Conservation (phyloP, 768 basidiomycete species). For the Amanita pseudoporphyria region DNA sequence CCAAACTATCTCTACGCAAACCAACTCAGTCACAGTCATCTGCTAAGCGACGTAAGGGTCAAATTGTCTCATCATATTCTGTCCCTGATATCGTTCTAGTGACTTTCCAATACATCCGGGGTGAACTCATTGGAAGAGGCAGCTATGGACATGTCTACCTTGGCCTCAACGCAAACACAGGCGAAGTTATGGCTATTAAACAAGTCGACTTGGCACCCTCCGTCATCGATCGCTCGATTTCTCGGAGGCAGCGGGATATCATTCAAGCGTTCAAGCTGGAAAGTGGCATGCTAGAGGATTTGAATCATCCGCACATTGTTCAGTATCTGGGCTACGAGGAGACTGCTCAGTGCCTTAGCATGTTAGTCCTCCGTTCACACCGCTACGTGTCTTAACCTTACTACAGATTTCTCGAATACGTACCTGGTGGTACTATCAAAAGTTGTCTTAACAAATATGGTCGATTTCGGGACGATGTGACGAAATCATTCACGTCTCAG, state of each 20-base stretch:
- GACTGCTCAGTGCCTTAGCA: conserved; percentile 61
- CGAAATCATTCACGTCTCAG: conserved; percentile 78
- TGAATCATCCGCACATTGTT: conserved; percentile 89
- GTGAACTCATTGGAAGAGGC: conserved; percentile 89
- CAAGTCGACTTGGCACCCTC: conserved; percentile 85
- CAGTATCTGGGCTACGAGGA: conserved; percentile 88
- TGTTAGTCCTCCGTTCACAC: conserved; percentile 37
- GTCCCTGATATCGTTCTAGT: conserved; percentile 21
- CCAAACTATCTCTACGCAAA: background rate
- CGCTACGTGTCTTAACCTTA: conserved; percentile 2
- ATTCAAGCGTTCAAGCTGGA: conserved; percentile 81
- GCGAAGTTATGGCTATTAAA: conserved; percentile 93
- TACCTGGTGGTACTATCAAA: conserved; percentile 89
- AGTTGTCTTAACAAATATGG: conserved; percentile 71
- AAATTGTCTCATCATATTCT: background rate
- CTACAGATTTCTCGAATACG: conserved; percentile 85
- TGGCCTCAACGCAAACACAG: conserved; percentile 81
- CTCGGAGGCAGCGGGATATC: conserved; percentile 49
- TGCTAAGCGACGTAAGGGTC: background rate
- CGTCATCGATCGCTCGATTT: conserved; percentile 56
- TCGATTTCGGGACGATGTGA: conserved; percentile 74
- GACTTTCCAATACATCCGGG: conserved; percentile 88
- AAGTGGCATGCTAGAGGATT: conserved; percentile 74
- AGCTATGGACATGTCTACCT: conserved; percentile 90
- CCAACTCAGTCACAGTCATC: background rate